A percentile compares a stretch with the other conserved stretches of the same genome.
These are phyloP conservation scores for Vitis hybrid DNA, from an alignment of 177 flowering plant species.

Conservation along the genomic window DNA sequence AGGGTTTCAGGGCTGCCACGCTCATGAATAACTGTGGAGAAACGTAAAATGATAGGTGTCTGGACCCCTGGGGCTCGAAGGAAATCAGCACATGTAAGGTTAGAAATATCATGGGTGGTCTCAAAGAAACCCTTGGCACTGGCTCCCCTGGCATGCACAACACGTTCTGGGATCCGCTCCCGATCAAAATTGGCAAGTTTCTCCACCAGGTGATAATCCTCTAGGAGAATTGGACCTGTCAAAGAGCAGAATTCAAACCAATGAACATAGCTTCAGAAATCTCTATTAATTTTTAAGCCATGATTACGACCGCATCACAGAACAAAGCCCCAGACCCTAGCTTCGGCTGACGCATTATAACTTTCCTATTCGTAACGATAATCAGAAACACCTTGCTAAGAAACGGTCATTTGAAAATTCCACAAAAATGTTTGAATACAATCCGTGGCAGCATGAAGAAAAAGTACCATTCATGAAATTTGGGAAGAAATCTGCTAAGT, in stretches of 20 bases:
- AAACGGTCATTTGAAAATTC: neutral
- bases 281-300: neutral
- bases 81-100: slow-evolving; percentile 92
- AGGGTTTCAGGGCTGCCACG: slow-evolving; percentile 98
- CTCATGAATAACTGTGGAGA: slow-evolving; percentile 97
- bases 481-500: neutral
- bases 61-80: slow-evolving; percentile 98
- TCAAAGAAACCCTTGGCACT: slow-evolving; percentile 99
- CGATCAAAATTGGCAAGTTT: slow-evolving; percentile 92
- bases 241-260: slow-evolving; percentile 7
- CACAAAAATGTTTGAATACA: neutral
- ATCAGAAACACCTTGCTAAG: neutral
- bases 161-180: slow-evolving; percentile 96
- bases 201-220: slow-evolving; percentile 95
- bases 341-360: too few relatives aligned
- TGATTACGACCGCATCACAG: too few relatives aligned
- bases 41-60: slow-evolving; percentile 91
- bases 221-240: slow-evolving; percentile 94
- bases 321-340: too few relatives aligned
- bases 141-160: slow-evolving; percentile 99
- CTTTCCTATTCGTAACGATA: too few relatives aligned
- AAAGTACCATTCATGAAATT: neutral
- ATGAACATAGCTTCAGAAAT: neutral
- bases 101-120: slow-evolving; percentile 90
- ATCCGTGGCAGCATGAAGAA: neutral